These are phyloP conservation scores for Tolypocladium amazonense DNA, from an alignment of 2,329 filamentous ascomycete species.

Conservation along the genomic window DNA sequence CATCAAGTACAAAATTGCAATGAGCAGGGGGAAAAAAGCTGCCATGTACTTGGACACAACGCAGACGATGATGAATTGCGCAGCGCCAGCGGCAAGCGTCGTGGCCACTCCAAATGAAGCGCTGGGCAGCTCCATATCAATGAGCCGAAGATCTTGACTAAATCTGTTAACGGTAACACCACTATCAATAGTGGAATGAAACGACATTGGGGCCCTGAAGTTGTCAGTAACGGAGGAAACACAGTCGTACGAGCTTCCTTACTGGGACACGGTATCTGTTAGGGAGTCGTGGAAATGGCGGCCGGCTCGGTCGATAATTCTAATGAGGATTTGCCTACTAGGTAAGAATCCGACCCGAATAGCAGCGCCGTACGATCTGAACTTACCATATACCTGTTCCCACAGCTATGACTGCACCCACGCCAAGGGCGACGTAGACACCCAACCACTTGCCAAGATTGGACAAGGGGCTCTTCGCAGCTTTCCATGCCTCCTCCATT, in stretches of 20 bases:
- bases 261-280: neutral
- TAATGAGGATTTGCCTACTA: neutral
- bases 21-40: neutral
- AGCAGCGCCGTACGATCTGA: neutral
- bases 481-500: neutral
- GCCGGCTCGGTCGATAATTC: neutral
- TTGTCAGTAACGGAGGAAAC: neutral
- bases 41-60: neutral
- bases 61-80: neutral
- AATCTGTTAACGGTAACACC: neutral
- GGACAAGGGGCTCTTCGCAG: neutral
- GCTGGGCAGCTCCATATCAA: neutral
- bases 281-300: neutral
- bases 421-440: neutral
- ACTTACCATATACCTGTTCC: neutral
- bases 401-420: neutral
- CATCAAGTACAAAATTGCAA: neutral
- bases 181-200: neutral
- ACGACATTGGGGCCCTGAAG: neutral
- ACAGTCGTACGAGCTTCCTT: neutral
- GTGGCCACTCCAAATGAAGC: neutral
- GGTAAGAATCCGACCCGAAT: neutral
- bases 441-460: neutral
- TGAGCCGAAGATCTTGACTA: neutral
- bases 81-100: neutral